Evolutionary conservation across 2,329 filamentous ascomycete species (phyloP), one percentile per base, ranked within the genome.

Genomic region (Grosmannia clavigera): DNA sequence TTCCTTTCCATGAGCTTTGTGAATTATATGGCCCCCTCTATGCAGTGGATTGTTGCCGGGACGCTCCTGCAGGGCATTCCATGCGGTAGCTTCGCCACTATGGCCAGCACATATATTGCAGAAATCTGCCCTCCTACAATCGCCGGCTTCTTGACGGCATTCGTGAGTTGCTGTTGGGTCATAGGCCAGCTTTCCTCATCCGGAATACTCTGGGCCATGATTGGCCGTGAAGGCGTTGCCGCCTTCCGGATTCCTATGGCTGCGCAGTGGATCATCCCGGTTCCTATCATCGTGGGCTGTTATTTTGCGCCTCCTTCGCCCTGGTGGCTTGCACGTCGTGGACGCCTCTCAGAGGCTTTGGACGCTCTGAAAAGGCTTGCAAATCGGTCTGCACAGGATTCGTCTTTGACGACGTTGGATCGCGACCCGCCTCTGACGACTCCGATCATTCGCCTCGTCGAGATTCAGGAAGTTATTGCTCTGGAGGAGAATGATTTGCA

Each of bases 401-500:
- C 7, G 12, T 19, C 33, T 35, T 14, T 22, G 7, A n/a, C 29
- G 10, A 38, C n/a, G 3, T 9, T 46, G 31, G 11, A 16, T 25
- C n/a, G 3, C 10, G 11, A 7, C 12, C 27, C n/a, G 69, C 73
- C 4, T 64, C 77, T 58, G 67, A 69, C 2, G 65, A 71, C 65
- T 84, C 61, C 75, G 70, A 9, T 67, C 68, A 10, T 57, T 12
- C 71, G 77, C 3, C 70, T 76, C 35, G 74, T 77, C 53, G 76
- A 76, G 16, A 84, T 86, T 66, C 71, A 77, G 29, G 77, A 83
- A 63, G 85, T 82, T 0, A 80, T 84, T 61, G 73, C 77, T 59
- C 70, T 82, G 1, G 82, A 85, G 67, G 72, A 77, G 60, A 46
- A 58, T 12, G 75, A 79, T 58, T 71, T 74, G 60, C 74, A 78